Percentiles rank a stretch among this genome's conserved stretches.
These are phyloP conservation scores for Globisporangium iwayamae DNA, from an alignment of 352 stramenopile genomes.

Conservation along the genomic window DNA sequence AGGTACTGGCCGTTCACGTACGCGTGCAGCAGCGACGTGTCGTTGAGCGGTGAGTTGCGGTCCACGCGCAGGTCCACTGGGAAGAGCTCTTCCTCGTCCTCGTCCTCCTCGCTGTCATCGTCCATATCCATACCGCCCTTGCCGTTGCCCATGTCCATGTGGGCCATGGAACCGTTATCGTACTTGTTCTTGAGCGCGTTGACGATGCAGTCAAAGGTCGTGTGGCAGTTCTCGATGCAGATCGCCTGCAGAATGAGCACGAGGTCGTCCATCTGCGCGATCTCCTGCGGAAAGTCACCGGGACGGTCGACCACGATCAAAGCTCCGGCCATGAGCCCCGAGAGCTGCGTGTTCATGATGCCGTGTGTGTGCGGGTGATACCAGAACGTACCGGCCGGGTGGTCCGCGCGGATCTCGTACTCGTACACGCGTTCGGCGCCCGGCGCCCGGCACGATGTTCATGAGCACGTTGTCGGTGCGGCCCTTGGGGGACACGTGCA, in stretches of 20 bases:
- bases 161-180: constrained; percentile 11
- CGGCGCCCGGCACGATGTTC: constrained; percentile 40
- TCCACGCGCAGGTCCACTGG: constrained; percentile 41
- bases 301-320: constrained; percentile 64
- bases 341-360: constrained; percentile 73
- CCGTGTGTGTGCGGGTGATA: constrained; percentile 76
- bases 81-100: constrained; percentile 25
- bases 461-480: constrained; percentile 59
- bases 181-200: constrained; percentile 61
- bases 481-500: constrained; percentile 59
- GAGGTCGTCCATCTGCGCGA: constrained; percentile 58
- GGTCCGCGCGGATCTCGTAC: constrained; percentile 65
- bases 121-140: constrained; percentile 27
- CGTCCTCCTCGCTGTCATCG: constrained; percentile 16
- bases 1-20: constrained; percentile 78
- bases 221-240: constrained; percentile 68
- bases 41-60: constrained; percentile 51
- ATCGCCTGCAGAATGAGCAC: constrained; percentile 67
- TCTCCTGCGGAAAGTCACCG: constrained; percentile 41
- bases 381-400: constrained; percentile 76
- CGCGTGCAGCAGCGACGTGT: constrained; percentile 65
- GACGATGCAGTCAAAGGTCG: constrained; percentile 48
- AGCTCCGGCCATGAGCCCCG: constrained; percentile 67
- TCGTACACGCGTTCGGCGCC: constrained; percentile 46
- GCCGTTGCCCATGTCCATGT: constrained; percentile 5